Percentiles rank a stretch among this genome's conserved stretches.
phyloP scores from a whole-genome alignment of 192 early-diverging fungal genomes.

The Backusella macrospora region DNA sequence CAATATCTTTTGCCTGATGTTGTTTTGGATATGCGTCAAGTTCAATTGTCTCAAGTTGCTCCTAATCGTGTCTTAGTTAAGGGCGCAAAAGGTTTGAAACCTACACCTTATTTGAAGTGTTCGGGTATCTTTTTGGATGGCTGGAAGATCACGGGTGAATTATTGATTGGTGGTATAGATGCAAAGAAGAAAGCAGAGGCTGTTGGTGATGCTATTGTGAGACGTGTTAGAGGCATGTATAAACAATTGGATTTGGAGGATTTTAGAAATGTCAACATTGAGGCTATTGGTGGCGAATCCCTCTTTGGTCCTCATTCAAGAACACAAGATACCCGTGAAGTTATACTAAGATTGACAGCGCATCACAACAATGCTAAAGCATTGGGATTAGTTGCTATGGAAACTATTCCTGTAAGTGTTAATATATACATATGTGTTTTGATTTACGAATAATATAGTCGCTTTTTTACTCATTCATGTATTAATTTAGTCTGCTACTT shows the following conservation, averaged over 20 bases:
- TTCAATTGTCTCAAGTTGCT: slow-evolving; percentile 56
- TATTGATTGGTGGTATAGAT: slow-evolving; percentile 64
- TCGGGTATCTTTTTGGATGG: slow-evolving; percentile 65
- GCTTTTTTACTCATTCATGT: slow-evolving; percentile 3
- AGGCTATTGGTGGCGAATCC: slow-evolving; percentile 60
- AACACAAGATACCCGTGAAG: slow-evolving; percentile 43
- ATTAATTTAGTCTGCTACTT: slow-evolving; percentile 54
- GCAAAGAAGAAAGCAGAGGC: slow-evolving; percentile 53
- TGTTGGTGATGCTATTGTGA: slow-evolving; percentile 59
- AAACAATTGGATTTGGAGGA: slow-evolving; percentile 49
- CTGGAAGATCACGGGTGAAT: slow-evolving; percentile 59
- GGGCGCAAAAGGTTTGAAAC: slow-evolving; percentile 61
- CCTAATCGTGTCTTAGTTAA: slow-evolving; percentile 59
- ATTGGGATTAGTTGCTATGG: slow-evolving; percentile 50
- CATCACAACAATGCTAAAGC: slow-evolving; percentile 48
- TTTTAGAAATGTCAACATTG: slow-evolving; percentile 57
- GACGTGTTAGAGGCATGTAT: slow-evolving; percentile 47
- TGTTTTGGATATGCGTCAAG: slow-evolving; percentile 60
- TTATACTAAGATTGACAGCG: slow-evolving; percentile 49
- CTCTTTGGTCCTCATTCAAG: slow-evolving; percentile 46
- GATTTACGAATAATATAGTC: background rate
- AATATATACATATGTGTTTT: background rate
- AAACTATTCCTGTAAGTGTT: slow-evolving; percentile 48
- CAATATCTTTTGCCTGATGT: slow-evolving; percentile 68
- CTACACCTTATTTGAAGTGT: slow-evolving; percentile 61